These are phyloP conservation scores for Hymenoscyphus fructigenus DNA, from an alignment of 2,329 filamentous ascomycete genomes.

Conservation along the genomic window DNA sequence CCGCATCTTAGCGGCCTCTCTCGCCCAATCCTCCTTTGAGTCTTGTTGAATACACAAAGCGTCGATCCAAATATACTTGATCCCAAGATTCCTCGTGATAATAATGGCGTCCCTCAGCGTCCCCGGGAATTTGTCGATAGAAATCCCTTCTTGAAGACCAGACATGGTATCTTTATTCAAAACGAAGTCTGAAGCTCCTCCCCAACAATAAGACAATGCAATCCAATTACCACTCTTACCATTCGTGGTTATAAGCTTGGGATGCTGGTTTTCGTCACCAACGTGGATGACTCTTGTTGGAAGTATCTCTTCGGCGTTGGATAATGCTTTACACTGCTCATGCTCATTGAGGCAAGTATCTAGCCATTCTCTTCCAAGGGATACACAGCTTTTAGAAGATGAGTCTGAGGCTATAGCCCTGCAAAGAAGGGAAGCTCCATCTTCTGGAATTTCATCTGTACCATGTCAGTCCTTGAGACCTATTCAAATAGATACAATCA, in stretches of 20 bases:
- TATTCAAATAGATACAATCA: background rate
- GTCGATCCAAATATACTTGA: constrained; percentile 26
- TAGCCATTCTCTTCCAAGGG: constrained; percentile 19
- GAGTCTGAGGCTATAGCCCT: constrained; percentile 19
- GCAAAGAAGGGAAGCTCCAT: constrained; percentile 17
- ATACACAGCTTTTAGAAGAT: constrained; percentile 15
- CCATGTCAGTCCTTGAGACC: background rate
- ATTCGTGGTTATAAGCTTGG: constrained; percentile 14
- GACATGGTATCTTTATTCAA: constrained; percentile 3
- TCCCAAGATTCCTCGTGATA: constrained; percentile 18
- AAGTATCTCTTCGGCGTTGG: background rate
- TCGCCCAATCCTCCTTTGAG: constrained; percentile 22
- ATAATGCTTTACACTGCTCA: constrained; percentile 10
- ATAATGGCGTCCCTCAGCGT: constrained; percentile 18
- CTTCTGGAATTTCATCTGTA: constrained; percentile 15
- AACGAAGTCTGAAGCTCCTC: constrained; percentile 11
- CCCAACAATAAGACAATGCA: constrained; percentile 25
- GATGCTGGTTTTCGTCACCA: constrained; percentile 13
- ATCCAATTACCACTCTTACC: constrained; percentile 14
- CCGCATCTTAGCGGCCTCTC: constrained; percentile 23
- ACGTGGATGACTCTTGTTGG: constrained; percentile 23
- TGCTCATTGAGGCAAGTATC: constrained; percentile 18
- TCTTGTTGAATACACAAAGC: constrained; percentile 28
- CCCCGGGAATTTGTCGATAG: constrained; percentile 9
- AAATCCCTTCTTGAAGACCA: constrained; percentile 4